A percentile compares a stretch with the other conserved stretches of the same genome.
Conservation (phyloP, 306 rosid species). For the Rosa rugosa region DNA sequence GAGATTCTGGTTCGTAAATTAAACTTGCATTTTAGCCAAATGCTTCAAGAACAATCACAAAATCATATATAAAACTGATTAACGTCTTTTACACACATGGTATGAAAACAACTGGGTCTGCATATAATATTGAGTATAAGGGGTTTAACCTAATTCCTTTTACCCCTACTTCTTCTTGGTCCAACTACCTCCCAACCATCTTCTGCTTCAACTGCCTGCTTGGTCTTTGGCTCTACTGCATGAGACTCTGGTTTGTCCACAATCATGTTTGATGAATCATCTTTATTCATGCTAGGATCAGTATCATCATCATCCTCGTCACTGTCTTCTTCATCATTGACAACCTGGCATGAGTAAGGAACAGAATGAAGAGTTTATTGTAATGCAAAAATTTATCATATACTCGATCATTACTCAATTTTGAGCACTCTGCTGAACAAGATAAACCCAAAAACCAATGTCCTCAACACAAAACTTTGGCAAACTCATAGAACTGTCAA, state of each 20-base stretch:
- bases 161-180: conserved; percentile 41
- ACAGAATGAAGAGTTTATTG: not conserved
- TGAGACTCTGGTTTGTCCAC: conserved; percentile 28
- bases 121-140: not conserved
- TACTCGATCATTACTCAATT: not conserved
- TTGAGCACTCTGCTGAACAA: not conserved
- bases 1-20: no score
- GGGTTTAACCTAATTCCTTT: conserved; percentile 43
- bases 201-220: conserved; percentile 37
- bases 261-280: conserved; percentile 37
- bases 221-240: conserved; percentile 22
- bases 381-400: not conserved
- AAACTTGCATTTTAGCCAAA: not conserved
- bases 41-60: not conserved
- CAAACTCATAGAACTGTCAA: not conserved
- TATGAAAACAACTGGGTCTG: not conserved
- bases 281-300: conserved; percentile 6
- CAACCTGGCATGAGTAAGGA: conserved; percentile 29
- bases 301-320: conserved; percentile 1
- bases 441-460: not conserved
- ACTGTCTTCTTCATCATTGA: conserved; percentile 16
- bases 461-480: not conserved
- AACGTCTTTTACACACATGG: not conserved
- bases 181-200: conserved; percentile 65
- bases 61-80: not conserved